A percentile compares a stretch with the other conserved stretches of the same genome.
phyloP scores from a whole-genome alignment of 805 yeast genomes.

The Saccharomycopsis malanga region DNA sequence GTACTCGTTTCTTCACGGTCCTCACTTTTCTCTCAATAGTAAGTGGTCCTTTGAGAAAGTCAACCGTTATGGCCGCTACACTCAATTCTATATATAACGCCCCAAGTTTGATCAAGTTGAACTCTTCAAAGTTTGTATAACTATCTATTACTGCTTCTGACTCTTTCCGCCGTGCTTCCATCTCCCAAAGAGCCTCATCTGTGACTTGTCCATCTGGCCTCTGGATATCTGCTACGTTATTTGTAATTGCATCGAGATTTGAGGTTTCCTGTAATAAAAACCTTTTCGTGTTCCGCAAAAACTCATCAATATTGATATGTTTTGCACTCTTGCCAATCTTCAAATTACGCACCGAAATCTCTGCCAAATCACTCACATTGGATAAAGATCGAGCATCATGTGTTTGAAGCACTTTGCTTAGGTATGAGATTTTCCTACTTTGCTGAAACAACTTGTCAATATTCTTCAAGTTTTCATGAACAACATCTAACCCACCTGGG shows the following conservation, averaged over 20 bases:
- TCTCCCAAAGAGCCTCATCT: slow-evolving; percentile 18
- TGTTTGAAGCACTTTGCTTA: slow-evolving; percentile 40
- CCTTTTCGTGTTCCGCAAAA: slow-evolving; percentile 33
- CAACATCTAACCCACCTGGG: slow-evolving; percentile 49
- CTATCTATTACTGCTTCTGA: slow-evolving; percentile 21
- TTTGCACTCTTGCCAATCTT: slow-evolving; percentile 50
- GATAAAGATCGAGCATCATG: slow-evolving; percentile 59
- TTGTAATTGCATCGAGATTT: slow-evolving; percentile 24
- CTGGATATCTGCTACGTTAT: slow-evolving; percentile 19
- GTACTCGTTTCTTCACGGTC: slow-evolving; percentile 11
- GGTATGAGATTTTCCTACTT: slow-evolving; percentile 32
- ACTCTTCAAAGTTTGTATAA: slow-evolving; percentile 35
- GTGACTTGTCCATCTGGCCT: slow-evolving; percentile 24
- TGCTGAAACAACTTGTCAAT: slow-evolving; percentile 41
- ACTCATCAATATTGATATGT: slow-evolving; percentile 42
- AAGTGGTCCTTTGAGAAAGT: slow-evolving; percentile 67
- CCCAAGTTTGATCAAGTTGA: slow-evolving; percentile 58
- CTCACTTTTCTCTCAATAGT: slow-evolving; percentile 48
- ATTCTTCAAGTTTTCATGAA: slow-evolving; percentile 37
- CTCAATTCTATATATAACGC: slow-evolving; percentile 41
- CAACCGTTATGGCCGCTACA: slow-evolving; percentile 41
- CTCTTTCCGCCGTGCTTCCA: slow-evolving; percentile 1
- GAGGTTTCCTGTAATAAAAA: slow-evolving; percentile 32
- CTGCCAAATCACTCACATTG: slow-evolving; percentile 55
- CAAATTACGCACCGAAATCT: slow-evolving; percentile 54